phyloP scores from a whole-genome alignment of 2,329 filamentous ascomycete genomes.

The Stemphylium beticola region DNA sequence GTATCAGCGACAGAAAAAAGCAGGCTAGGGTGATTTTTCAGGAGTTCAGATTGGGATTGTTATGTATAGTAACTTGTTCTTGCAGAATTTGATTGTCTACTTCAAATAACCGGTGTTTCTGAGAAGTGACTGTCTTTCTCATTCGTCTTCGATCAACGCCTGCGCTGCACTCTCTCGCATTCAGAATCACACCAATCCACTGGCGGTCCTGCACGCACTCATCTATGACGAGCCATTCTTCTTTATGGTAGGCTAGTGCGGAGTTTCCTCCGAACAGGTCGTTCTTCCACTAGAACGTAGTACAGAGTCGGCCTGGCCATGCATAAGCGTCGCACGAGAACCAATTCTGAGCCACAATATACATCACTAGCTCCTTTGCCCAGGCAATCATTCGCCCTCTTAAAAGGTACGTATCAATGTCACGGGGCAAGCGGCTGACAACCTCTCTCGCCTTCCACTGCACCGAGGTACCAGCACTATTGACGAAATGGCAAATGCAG shows the following conservation, averaged over 20 bases:
- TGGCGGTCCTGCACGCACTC: not conserved
- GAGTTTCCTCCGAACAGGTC: not conserved
- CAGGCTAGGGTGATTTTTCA: not conserved
- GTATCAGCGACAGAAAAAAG: not conserved
- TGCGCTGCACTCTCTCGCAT: too few relatives aligned
- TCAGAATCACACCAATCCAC: not conserved
- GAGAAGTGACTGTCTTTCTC: too few relatives aligned
- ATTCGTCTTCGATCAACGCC: too few relatives aligned
- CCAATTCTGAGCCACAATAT: too few relatives aligned
- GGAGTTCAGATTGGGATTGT: not conserved
- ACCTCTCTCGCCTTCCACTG: too few relatives aligned
- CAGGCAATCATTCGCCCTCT: too few relatives aligned
- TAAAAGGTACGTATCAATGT: too few relatives aligned
- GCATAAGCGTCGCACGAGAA: not conserved
- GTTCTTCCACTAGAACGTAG: not conserved
- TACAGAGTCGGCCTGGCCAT: not conserved
- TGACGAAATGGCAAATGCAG: too few relatives aligned
- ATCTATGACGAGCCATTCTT: not conserved
- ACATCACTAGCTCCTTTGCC: too few relatives aligned
- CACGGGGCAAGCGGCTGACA: too few relatives aligned
- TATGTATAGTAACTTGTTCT: conserved; percentile 1
- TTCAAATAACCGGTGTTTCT: too few relatives aligned
- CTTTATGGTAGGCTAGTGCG: not conserved
- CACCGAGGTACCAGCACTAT: too few relatives aligned
- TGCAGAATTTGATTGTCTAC: not conserved